Percentiles rank a stretch among this genome's conserved stretches.
phyloP scores from a whole-genome alignment of 352 stramenopile species.

The Phytophthora melonis region DNA sequence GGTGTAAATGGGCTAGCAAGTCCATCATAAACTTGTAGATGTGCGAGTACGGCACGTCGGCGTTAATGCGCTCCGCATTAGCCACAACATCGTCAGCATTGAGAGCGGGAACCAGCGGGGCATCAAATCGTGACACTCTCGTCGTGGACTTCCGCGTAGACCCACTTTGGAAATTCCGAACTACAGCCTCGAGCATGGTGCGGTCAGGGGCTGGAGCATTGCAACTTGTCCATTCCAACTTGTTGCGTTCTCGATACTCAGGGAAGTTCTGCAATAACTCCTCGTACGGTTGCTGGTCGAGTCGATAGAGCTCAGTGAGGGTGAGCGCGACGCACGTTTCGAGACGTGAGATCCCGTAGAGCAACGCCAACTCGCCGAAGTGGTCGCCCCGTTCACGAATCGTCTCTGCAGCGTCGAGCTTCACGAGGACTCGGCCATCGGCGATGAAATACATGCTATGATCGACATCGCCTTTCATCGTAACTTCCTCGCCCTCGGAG shows the following conservation, averaged over 20 bases:
- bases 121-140: neutral
- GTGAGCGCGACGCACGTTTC: slow-evolving; percentile 71
- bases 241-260: slow-evolving; percentile 61
- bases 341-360: slow-evolving; percentile 68
- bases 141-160: neutral
- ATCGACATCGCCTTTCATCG: slow-evolving; percentile 78
- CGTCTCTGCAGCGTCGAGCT: slow-evolving; percentile 56
- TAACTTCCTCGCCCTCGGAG: slow-evolving; percentile 74
- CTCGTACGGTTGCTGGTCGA: slow-evolving; percentile 73
- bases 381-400: slow-evolving; percentile 70
- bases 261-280: slow-evolving; percentile 73
- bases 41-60: slow-evolving; percentile 56
- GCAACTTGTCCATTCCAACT: slow-evolving; percentile 59
- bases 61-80: slow-evolving; percentile 49
- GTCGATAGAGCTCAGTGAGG: slow-evolving; percentile 71
- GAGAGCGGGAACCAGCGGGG: slow-evolving; percentile 11
- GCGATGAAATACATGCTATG: slow-evolving; percentile 88
- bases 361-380: slow-evolving; percentile 69
- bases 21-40: slow-evolving; percentile 68
- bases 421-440: slow-evolving; percentile 68
- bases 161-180: slow-evolving; percentile 22
- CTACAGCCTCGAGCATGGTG: slow-evolving; percentile 20
- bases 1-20: slow-evolving; percentile 50
- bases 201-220: slow-evolving; percentile 27
- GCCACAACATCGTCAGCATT: slow-evolving; percentile 18